Evolutionary conservation across 116 monocot species (phyloP).

Genomic region (Phalaenopsis hybrid): DNA sequence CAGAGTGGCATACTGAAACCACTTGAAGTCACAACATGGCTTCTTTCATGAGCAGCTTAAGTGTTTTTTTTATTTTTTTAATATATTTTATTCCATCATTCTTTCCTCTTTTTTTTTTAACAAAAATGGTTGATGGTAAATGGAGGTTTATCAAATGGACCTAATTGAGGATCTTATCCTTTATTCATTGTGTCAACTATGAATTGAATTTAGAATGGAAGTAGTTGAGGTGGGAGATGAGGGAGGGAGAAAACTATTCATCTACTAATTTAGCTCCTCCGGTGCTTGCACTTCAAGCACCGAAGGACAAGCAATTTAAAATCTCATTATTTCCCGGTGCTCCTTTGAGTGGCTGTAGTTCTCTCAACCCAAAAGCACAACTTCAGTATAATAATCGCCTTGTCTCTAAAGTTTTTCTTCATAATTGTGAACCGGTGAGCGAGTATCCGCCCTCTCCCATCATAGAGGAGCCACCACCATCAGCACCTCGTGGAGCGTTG

Average conservation of each 20-base stretch:
- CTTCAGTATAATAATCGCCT: slow-evolving; percentile 9
- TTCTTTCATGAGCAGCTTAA: too few relatives aligned
- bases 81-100: too few relatives aligned
- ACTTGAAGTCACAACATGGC: too few relatives aligned
- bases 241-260: neutral
- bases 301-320: slow-evolving; percentile 22
- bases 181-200: neutral
- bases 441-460: slow-evolving; percentile 8
- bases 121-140: neutral
- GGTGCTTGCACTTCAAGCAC: slow-evolving; percentile 33
- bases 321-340: slow-evolving; percentile 3
- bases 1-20: too few relatives aligned
- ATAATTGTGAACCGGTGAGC: slow-evolving; percentile 17
- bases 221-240: slow-evolving; percentile 1
- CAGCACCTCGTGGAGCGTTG: slow-evolving; percentile 7
- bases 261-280: neutral
- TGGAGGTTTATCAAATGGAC: neutral
- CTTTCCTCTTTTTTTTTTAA: neutral
- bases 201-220: neutral
- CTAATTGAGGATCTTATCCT: neutral
- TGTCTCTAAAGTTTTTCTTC: neutral
- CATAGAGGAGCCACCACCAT: slow-evolving; percentile 5
- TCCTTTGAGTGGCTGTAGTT: neutral
- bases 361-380: neutral
- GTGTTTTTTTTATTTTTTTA: neutral